Evolutionary conservation across 2,329 filamentous ascomycete genomes (phyloP), one percentile per base, ranked within the genome.

Genomic region (Beauveria brongniartii): DNA sequence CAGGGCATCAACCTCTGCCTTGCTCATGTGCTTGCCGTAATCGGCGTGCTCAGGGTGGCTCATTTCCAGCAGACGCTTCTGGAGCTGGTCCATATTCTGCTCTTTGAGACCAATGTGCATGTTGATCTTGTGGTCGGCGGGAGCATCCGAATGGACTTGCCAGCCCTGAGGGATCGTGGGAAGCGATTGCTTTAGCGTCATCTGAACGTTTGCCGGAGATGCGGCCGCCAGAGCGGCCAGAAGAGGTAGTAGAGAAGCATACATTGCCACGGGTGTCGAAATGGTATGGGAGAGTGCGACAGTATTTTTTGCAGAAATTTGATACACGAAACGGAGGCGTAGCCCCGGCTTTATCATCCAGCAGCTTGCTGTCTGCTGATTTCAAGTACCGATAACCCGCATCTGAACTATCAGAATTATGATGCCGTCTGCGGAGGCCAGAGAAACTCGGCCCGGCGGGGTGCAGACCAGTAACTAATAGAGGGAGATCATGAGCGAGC

Each of bases 21-120:
- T 63, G 62, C 41, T 34, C 47, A 63, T 43, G 26, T 61, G 59
- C 28, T 61, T 61, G 50, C 62, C 62, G 28, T 63, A 63, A 34
- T 61, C 59, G 12, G 40, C 47, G 14, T 61, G 59, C 3, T 30
- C 43, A 8, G 62, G 62, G 18, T 53, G 43, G 55, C 59, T 61
- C 28, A 61, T 61, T 9, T 47, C 53, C 30, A 63, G 20, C 1
- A 54, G 28, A 10, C 59, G 59, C 59, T 59, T 30, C 47, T 56
- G 37, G 8, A 63, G 59, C 34, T 58, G 37, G 50, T 63, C 59
- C 40, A 61, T 20, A 34, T 63, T 63, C 43, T 61, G 37, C 37
- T 63, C 55, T 43, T 59, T 61, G 48, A 63, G 40, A 28, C 58
- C 48, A 14, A 63, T 63, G 59, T 61, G 62, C 46, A 63, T 16